A percentile compares a stretch with the other conserved stretches of the same genome.
Conservation (phyloP, 2,329 filamentous ascomycete genomes). For the Colletotrichum kahawae region DNA sequence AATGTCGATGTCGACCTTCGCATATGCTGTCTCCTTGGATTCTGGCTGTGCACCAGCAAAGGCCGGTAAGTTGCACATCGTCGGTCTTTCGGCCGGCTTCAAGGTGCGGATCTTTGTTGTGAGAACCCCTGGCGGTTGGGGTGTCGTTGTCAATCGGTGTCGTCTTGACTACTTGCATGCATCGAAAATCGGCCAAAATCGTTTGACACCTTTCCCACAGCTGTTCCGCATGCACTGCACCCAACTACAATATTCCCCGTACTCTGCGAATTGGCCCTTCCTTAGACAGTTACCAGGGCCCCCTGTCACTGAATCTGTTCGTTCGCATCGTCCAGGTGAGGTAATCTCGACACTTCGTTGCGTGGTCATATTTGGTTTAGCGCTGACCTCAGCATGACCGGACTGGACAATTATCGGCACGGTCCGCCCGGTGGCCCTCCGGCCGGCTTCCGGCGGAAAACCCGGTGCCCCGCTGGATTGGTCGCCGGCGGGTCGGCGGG, state of each 20-base stretch:
- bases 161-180: background rate
- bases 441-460: background rate
- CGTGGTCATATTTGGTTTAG: background rate
- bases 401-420: background rate
- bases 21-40: background rate
- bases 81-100: background rate
- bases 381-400: slow-evolving; percentile 1
- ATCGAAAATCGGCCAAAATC: background rate
- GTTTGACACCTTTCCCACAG: background rate
- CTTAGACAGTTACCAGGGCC: background rate
- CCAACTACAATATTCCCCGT: background rate
- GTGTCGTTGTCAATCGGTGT: background rate
- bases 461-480: background rate
- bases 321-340: background rate
- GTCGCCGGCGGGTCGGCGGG: background rate
- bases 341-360: background rate
- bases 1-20: background rate
- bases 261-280: background rate
- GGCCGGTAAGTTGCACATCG: background rate
- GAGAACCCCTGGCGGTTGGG: background rate
- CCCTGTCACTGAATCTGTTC: background rate
- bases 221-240: background rate
- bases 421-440: background rate
- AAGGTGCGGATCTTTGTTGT: background rate
- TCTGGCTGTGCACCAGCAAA: background rate